Base-by-base conservation (phyloP, 169 alveolate genomes). In the Plasmodium malariae region DNA sequence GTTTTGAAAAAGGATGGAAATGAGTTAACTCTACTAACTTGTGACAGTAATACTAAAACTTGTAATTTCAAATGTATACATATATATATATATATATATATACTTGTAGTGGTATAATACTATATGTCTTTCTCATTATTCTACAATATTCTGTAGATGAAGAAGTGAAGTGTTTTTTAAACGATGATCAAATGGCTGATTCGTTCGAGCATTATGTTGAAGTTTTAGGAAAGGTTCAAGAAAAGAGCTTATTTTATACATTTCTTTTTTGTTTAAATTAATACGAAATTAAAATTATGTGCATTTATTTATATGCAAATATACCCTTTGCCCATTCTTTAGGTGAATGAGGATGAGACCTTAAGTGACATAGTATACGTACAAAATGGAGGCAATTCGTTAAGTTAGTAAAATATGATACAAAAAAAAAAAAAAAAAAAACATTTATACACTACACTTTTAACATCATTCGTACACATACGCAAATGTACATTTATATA, bases 211-310 rank as follows among this genome's bases (percentile, higher is more conserved):
- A 49, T 2, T 83, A 83, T 54, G 85, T 69, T n/a, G 91, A 83
- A 83, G 91, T 83, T 83, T 60, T 83, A 68, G 91, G 91, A 59
- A 83, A 48, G 72, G 91, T 83, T 36, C 34, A 34, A 54, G 62
- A 14, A 24, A 7, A 19, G n/a, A 34, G 6, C 24, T 2, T 26
- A n/a, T 45, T 26, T 12, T 57, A 6, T 68, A 40, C 4, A 45
- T 45, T 45, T 6, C 28, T 57, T 24, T 65, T 21, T 19, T 19
- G 49, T 17, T 6, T 17, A 32, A 37, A 34, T 2, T 2, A 5
- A 17, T 17, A 19, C 21, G 36, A 36, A 63, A 28, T 6, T 2
- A 34, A 30, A 17, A 30, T 0, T 3, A n/a, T 14, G 21, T 26
- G 37, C 24, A 21, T 62, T 19, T 55, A 78, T 36, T 28, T 63